A percentile compares a stretch with the other conserved stretches of the same genome.
These are phyloP conservation scores for Logfia minima DNA, from an alignment of 129 eudicot species.

Conservation along the genomic window DNA sequence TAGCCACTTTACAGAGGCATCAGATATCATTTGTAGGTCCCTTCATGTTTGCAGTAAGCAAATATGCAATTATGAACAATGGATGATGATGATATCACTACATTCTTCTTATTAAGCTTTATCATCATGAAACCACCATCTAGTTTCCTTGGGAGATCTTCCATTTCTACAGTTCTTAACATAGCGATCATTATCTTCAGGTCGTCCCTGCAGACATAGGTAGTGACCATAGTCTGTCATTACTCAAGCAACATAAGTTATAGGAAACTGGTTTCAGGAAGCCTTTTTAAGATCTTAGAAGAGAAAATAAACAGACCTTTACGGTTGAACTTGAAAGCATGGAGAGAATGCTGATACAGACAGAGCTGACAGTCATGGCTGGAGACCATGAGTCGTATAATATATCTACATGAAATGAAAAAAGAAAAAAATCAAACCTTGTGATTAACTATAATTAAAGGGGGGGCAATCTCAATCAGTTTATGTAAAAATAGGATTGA, in stretches of 20 bases:
- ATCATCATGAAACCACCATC: conserved; percentile 93
- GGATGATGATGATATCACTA: neutral
- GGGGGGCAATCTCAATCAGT: too few relatives aligned
- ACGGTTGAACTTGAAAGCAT: conserved; percentile 91
- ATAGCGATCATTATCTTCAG: conserved; percentile 77
- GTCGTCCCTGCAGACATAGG: conserved; percentile 54
- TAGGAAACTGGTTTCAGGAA: neutral
- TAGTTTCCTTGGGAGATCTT: conserved; percentile 82
- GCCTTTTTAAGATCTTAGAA: neutral
- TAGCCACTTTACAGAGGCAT: conserved; percentile 26
- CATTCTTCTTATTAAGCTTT: conserved; percentile 47
- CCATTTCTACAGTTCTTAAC: conserved; percentile 77
- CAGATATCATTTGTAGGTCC: neutral
- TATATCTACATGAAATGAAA: conserved; percentile 45
- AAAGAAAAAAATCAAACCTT: neutral
- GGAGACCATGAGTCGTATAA: conserved; percentile 96
- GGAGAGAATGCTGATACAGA: conserved; percentile 89
- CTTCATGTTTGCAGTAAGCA: conserved; percentile 15
- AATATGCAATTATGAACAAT: conserved; percentile 10
- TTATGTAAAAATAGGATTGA: neutral
- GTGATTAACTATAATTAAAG: neutral
- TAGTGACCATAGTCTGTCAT: neutral
- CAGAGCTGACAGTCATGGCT: conserved; percentile 96
- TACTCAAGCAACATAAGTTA: neutral
- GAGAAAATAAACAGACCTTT: conserved; percentile 50